Percentiles rank a stretch among this genome's conserved stretches.
Evolutionary conservation across 2,329 filamentous ascomycete species (phyloP).

Genomic region (Sporothrix brasiliensis): DNA sequence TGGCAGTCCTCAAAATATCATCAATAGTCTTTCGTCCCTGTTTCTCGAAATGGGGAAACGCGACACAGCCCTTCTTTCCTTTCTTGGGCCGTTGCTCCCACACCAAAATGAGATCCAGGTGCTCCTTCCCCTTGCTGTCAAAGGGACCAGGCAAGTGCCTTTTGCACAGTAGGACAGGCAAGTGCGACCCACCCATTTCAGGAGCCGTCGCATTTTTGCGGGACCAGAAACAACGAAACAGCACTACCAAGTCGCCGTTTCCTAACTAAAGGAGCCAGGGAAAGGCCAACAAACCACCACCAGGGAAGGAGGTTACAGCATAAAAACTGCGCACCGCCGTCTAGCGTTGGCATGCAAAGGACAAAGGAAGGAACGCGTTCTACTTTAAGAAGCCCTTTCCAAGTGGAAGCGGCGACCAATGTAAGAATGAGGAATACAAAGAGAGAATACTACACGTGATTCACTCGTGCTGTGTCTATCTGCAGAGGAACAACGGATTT

Average conservation of each 20-base stretch:
- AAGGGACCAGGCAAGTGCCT: constrained; percentile 17
- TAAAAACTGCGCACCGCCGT: background rate
- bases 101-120: constrained; percentile 6
- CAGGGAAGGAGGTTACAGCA: background rate
- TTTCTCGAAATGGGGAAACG: constrained; percentile 23
- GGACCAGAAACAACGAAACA: constrained; percentile 31
- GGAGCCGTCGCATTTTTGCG: constrained; percentile 32
- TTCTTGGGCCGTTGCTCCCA: constrained; percentile 9
- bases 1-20: background rate
- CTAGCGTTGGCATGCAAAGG: constrained; percentile 9
- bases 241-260: constrained; percentile 26
- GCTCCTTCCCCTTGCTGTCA: constrained; percentile 28
- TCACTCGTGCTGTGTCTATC: background rate
- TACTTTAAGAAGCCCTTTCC: background rate
- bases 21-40: background rate
- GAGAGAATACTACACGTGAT: constrained; percentile 1
- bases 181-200: constrained; percentile 31
- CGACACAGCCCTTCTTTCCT: constrained; percentile 30
- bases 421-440: constrained; percentile 5
- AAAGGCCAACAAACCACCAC: background rate
- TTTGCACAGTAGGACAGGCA: background rate
- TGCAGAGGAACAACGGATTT: background rate
- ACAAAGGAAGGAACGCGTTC: constrained; percentile 4
- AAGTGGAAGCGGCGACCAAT: background rate
- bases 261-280: constrained; percentile 2